Conservation (phyloP, 1,139 yeast species). For the Eremothecium coryli region DNA sequence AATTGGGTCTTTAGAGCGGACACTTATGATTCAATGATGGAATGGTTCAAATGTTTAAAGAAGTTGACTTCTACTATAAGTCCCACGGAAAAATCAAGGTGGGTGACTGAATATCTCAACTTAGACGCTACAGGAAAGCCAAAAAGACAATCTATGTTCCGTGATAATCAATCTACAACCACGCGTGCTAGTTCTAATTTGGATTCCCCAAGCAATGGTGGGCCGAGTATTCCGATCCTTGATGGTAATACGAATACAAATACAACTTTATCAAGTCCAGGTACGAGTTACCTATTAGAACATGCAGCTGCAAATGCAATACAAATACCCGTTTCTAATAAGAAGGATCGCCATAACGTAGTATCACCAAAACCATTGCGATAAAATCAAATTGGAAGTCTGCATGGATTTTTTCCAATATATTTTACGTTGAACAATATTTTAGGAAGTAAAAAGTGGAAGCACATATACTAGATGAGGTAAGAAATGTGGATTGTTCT, state of each 20-base stretch:
- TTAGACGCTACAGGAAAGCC: constrained; percentile 18
- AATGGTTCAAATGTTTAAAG: constrained; percentile 76
- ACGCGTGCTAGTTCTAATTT: constrained; percentile 3
- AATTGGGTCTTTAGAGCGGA: constrained; percentile 90
- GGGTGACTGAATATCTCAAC: constrained; percentile 19
- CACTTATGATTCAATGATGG: constrained; percentile 65
- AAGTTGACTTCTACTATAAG: constrained; percentile 36
- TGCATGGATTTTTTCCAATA: too few relatives aligned
- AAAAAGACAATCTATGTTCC: constrained; percentile 3
- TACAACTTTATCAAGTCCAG: constrained; percentile 11
- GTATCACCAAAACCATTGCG: constrained; percentile 1
- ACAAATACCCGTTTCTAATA: constrained; percentile 4
- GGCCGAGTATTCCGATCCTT: constrained; percentile 6
- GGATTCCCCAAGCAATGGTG: constrained; percentile 3
- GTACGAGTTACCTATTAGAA: constrained; percentile 6
- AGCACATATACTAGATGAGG: too few relatives aligned
- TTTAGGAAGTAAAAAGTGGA: too few relatives aligned
- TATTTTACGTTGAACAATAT: too few relatives aligned
- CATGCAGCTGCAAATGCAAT: neutral
- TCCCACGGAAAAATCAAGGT: constrained; percentile 23
- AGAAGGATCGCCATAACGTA: neutral
- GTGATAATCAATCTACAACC: constrained; percentile 5
- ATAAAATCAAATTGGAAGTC: neutral
- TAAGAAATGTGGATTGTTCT: too few relatives aligned
- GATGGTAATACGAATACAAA: constrained; percentile 9